These are phyloP conservation scores for Lathyrus tuberosus DNA, from an alignment of 306 rosid genomes.

Conservation along the genomic window DNA sequence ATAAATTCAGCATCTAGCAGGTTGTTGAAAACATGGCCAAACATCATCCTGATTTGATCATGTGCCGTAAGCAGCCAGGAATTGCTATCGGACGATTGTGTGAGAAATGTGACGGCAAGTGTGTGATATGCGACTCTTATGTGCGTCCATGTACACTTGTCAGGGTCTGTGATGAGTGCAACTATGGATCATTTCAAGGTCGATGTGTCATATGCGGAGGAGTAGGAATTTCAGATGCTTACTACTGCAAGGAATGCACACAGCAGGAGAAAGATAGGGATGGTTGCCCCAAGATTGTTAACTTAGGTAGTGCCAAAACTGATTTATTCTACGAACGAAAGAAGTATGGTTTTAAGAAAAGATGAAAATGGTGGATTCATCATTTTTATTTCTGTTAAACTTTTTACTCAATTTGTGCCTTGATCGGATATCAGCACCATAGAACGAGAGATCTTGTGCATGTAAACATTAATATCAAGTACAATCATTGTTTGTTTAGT, in stretches of 20 bases:
- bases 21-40: conserved; percentile 66
- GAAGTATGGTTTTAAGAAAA: conserved; percentile 91
- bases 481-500: conserved; percentile 11
- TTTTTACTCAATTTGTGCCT: conserved; percentile 5
- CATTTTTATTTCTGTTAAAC: conserved; percentile 17
- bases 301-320: conserved; percentile 86
- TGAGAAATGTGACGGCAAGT: conserved; percentile 89
- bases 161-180: conserved; percentile 87
- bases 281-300: conserved; percentile 93
- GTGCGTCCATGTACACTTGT: conserved; percentile 95
- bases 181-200: conserved; percentile 80
- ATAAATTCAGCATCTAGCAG: conserved; percentile 34
- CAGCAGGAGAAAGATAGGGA: conserved; percentile 96
- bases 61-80: conserved; percentile 92
- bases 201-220: conserved; percentile 93
- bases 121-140: conserved; percentile 80
- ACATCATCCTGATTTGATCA: conserved; percentile 91
- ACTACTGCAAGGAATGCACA: conserved; percentile 96
- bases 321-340: conserved; percentile 85
- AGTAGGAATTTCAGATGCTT: conserved; percentile 89
- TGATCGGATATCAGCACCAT: conserved; percentile 2
- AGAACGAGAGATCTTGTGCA: conserved; percentile 13
- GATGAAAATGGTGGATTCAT: conserved; percentile 46
- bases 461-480: conserved; percentile 1
- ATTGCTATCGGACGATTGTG: conserved; percentile 84